Evolutionary conservation across 2,329 filamentous ascomycete species (phyloP), one percentile per base, ranked within the genome.

Genomic region (Penicillium paneum): DNA sequence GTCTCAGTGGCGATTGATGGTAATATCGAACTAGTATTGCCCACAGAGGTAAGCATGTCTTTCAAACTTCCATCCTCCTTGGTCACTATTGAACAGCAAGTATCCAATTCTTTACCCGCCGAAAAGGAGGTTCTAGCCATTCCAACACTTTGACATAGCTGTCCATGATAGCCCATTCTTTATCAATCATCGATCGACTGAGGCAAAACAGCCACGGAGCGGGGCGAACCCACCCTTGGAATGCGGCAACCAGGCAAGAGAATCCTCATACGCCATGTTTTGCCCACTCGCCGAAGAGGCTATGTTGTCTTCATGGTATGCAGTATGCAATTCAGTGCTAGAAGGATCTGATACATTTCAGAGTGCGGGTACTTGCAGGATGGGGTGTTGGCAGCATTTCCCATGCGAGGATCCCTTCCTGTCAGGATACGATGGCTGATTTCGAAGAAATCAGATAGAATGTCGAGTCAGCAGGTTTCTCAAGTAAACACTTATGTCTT

Each of bases 341-440:
- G 17, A 17, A 52, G 10, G 43, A 46, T 42, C 49, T 39, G 40
- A 51, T 44, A 44, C 12, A 21, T 34, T 35, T 32, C 3, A 26
- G 32, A 40, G 46, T 43, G 44, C 54, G 39, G 46, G 43, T 35
- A 52, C 17, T 38, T 15, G 46, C 36, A 42, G 43, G 35, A 21
- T 46, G 26, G 35, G 43, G 35, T n/a, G 29, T 31, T 42, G 15
- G 31, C 46, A 15, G 43, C 40, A 54, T 57, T 52, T 57, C 42
- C 26, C 39, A 42, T 26, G 28, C 17, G 39, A 38, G 26, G 43
- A 59, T 59, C 56, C 51, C 35, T 56, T 43, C 54, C 47, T 24
- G 29, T 28, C 28, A 31, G 21, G 43, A 36, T n/a, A n/a, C 5
- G 11, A 28, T 36, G 21, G 35, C 48, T 49, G 3, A 21, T 15